Base-by-base conservation (phyloP, 257 asterid genomes). In the Marsdenia floribunda region DNA sequence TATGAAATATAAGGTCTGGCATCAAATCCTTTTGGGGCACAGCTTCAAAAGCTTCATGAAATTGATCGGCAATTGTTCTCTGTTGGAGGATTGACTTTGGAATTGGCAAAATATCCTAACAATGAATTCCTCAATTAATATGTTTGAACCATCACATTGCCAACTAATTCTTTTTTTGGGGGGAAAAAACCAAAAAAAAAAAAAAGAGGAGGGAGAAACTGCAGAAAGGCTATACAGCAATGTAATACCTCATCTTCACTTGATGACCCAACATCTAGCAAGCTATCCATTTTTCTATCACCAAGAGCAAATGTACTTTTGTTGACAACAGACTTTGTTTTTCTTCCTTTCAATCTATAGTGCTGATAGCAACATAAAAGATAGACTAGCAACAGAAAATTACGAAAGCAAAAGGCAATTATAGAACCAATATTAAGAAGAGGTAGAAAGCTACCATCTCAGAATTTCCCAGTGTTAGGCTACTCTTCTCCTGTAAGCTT, bases 51-150 rank as follows among this genome's bases (percentile, higher is more conserved):
- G 88, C 96, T 75, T 88, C 91, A 73, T 89, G 93, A 81, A 93
- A 88, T 80, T 84, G 90, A 83, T 91, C 93, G n/a, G 86, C 91
- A 88, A 93, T 87, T 50, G 90, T 87, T 80, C 77, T 87, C 77
- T 75, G 75, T 54, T 87, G 84, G 63, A 78, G 66, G 71, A 60
- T 75, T 49, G 86, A 59, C 77, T 84, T 84, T 50, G 69, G 49
- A 54, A 42, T 71, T 78, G 70, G 84, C 70, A 77, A 87, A 74
- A 58, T 83, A 81, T 80, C 92, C 98, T 88, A 77, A 82, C 73
- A 82, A 83, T 76, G 72, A 46, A 73, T 60, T 68, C 70, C 50
- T 40, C 46, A 75, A 67, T 76, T 72, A 65, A 54, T 44, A 50
- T 68, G 74, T 74, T 74, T 73, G 55, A 82, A 42, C 60, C 61